Base-by-base conservation (phyloP, 495 filamentous ascomycete species). In the Lophiostoma macrostomum region DNA sequence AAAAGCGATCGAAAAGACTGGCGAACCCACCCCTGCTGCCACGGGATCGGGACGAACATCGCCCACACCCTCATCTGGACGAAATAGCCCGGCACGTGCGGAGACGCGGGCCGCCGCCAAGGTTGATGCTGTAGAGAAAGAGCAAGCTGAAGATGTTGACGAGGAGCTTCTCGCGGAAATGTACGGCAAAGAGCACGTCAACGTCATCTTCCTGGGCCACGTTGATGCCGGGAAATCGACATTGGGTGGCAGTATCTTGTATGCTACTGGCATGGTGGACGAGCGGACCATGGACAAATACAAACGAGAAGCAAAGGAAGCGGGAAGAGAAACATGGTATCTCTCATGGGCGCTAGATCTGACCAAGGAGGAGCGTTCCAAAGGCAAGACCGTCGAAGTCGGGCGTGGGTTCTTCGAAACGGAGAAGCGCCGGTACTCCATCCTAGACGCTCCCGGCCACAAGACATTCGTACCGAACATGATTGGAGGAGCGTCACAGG, bases 311-410 rank as follows among this genome's bases (percentile, higher is more conserved):
- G 93, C 93, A 20, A 97, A 95, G 74, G 93, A 96, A 12, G 79
- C 90, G 44, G 93, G 93, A 47, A 86, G 91, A 76, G 91, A 97
- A 76, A 88, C 88, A n/a, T 97, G 91, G 94, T 97, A 96, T 67
- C 75, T 96, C 10, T 99, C 91, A 39, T 97, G 91, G 94, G 93
- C 91, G 34, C 79, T 96, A 42, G 94, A 99, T 80, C 71, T 96
- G 61, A 97, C 90, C 31, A 91, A 90, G 62, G 93, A 99, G 71
- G 93, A 99, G 65, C 82, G 94, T 55, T 73, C 88, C 25, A 97
- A 99, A 80, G 93, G 94, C 57, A 97, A 97, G 77, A 97, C 93
- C 1, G 93, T 98, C 39, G 93, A 99, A 51, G 93, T 99, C 62
- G 93, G 93, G 23, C 81, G 91, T 61, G 93, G 89, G 16, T 96